Conservation (phyloP, 2,329 filamentous ascomycete species). For the Fusarium austroafricanum region DNA sequence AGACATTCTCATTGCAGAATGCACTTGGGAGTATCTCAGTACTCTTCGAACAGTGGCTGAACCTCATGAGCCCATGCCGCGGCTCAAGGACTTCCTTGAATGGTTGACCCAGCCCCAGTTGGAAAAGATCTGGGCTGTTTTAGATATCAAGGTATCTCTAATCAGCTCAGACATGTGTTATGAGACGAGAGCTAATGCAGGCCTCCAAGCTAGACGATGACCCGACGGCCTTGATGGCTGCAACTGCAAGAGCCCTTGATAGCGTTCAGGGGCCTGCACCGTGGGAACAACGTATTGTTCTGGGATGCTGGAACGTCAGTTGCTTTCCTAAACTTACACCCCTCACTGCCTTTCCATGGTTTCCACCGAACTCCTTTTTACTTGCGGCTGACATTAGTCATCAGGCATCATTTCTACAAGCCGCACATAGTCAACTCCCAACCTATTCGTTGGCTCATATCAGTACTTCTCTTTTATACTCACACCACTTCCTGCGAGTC, state of each 20-base stretch:
- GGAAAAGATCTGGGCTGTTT: constrained; percentile 80
- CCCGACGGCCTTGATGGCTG: constrained; percentile 74
- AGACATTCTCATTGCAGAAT: constrained; percentile 78
- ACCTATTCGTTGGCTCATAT: constrained; percentile 75
- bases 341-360: neutral
- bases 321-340: neutral
- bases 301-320: constrained; percentile 84
- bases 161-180: constrained; percentile 4
- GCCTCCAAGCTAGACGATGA: constrained; percentile 73
- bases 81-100: constrained; percentile 77
- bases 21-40: constrained; percentile 78
- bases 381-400: constrained; percentile 6
- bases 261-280: constrained; percentile 61
- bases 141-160: constrained; percentile 83
- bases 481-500: constrained; percentile 73
- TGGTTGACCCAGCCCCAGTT: constrained; percentile 74
- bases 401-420: constrained; percentile 74
- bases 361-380: neutral
- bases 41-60: constrained; percentile 73
- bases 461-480: constrained; percentile 73
- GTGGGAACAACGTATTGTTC: constrained; percentile 79
- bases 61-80: constrained; percentile 78
- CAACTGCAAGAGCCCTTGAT: constrained; percentile 73
- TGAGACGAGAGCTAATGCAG: constrained; percentile 20
- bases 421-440: constrained; percentile 71